Conservation (phyloP, 2,329 filamentous ascomycete genomes). For the Plenodomus biglobosus region DNA sequence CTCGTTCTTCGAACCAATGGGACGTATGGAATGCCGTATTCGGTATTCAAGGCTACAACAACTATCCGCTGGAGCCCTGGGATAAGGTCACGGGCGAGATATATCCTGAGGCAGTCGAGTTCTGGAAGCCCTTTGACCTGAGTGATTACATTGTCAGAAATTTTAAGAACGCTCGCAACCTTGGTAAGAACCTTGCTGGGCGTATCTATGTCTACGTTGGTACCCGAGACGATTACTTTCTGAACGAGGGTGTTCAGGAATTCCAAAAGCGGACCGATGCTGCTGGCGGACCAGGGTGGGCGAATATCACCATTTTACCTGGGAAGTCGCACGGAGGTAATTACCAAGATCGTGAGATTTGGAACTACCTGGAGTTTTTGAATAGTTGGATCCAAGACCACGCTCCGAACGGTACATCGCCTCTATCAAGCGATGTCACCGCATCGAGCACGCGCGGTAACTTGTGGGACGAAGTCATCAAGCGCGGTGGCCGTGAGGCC, state of each 20-base stretch:
- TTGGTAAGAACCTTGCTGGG: conserved; percentile 35
- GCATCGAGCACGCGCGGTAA: conserved; percentile 33
- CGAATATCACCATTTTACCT: conserved; percentile 41
- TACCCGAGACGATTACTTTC: conserved; percentile 39
- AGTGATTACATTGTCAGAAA: conserved; percentile 38
- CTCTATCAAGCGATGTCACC: conserved; percentile 25
- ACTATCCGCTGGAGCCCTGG: conserved; percentile 45
- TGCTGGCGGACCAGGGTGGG: conserved; percentile 39
- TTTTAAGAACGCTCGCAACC: conserved; percentile 36
- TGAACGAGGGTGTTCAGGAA: conserved; percentile 42
- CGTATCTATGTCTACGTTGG: conserved; percentile 44
- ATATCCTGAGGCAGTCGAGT: conserved; percentile 40
- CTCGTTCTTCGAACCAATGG: conserved; percentile 38
- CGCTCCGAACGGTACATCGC: conserved; percentile 33
- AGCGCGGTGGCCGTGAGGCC: conserved; percentile 36
- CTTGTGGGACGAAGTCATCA: conserved; percentile 39
- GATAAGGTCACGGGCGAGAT: conserved; percentile 46
- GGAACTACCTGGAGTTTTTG: conserved; percentile 41
- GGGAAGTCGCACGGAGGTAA: conserved; percentile 38
- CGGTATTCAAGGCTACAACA: conserved; percentile 41
- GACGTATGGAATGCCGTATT: conserved; percentile 46
- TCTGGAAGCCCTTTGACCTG: conserved; percentile 44
- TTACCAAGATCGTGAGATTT: conserved; percentile 35
- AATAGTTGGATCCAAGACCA: conserved; percentile 36
- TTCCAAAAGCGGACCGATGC: conserved; percentile 41